phyloP scores from a whole-genome alignment of 2,329 filamentous ascomycete genomes.

The Colletotrichum brevisporum region DNA sequence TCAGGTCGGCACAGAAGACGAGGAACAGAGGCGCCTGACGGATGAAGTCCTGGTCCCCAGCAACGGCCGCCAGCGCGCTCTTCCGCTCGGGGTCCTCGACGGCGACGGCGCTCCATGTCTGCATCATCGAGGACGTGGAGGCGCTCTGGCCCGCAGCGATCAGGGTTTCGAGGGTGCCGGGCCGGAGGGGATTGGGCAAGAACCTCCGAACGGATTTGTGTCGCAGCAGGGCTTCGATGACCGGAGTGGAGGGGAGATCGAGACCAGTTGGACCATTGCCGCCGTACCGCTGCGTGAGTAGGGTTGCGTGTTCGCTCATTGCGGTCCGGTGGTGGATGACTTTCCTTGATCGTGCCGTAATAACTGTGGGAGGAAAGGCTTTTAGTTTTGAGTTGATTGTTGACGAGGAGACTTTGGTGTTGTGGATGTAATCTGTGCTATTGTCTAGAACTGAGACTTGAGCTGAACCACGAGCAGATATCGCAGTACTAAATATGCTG shows the following conservation, averaged over 20 bases:
- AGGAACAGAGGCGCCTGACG: constrained; percentile 49
- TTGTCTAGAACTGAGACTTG: too few relatives aligned
- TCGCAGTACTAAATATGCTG: too few relatives aligned
- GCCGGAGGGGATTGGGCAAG: constrained; percentile 42
- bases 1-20: constrained; percentile 51
- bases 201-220: constrained; percentile 50
- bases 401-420: too few relatives aligned
- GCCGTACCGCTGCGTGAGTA: too few relatives aligned
- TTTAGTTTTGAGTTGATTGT: too few relatives aligned
- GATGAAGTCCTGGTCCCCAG: constrained; percentile 50
- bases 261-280: too few relatives aligned
- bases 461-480: too few relatives aligned
- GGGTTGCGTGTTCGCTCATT: too few relatives aligned
- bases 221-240: constrained; percentile 41
- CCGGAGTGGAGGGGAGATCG: not conserved
- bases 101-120: constrained; percentile 51
- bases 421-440: too few relatives aligned
- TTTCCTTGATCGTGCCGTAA: too few relatives aligned
- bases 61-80: constrained; percentile 45
- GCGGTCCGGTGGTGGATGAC: too few relatives aligned
- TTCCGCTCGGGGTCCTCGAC: constrained; percentile 47
- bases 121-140: constrained; percentile 52
- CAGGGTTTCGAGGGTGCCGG: constrained; percentile 47
- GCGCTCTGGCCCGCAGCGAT: constrained; percentile 52
- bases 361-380: too few relatives aligned